Conservation (phyloP, 164 flowering plant genomes). For the Tetrastigma voinierianum region DNA sequence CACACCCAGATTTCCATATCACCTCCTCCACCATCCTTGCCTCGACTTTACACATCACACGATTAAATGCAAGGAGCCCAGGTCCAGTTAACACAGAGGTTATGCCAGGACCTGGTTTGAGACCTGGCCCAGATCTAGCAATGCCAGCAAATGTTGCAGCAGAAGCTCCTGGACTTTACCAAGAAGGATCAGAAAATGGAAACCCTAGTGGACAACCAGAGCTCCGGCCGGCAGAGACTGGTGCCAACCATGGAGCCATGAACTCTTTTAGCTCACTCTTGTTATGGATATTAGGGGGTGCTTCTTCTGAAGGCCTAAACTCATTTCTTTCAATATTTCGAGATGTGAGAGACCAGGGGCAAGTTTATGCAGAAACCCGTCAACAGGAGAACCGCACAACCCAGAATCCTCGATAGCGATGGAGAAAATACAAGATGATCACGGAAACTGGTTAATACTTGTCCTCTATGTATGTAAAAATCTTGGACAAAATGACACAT, state of each 20-base stretch:
- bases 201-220: slow-evolving; percentile 34
- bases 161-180: slow-evolving; percentile 21
- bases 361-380: slow-evolving; percentile 53
- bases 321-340: slow-evolving; percentile 82
- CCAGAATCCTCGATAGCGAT: slow-evolving; percentile 17
- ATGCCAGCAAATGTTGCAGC: slow-evolving; percentile 25
- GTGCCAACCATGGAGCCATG: slow-evolving; percentile 50
- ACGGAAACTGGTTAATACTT: neutral
- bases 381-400: slow-evolving; percentile 28
- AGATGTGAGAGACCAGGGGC: slow-evolving; percentile 80
- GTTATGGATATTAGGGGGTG: slow-evolving; percentile 83
- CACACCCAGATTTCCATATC: slow-evolving; percentile 83
- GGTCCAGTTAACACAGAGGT: slow-evolving; percentile 28
- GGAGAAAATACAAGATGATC: neutral
- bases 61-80: slow-evolving; percentile 68
- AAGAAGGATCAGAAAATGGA: slow-evolving; percentile 31
- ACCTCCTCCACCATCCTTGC: slow-evolving; percentile 94
- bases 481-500: neutral
- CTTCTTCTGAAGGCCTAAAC: slow-evolving; percentile 77
- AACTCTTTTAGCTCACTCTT: slow-evolving; percentile 77
- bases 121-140: slow-evolving; percentile 30
- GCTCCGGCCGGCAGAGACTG: slow-evolving; percentile 38
- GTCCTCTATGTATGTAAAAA: neutral
- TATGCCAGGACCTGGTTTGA: slow-evolving; percentile 35
- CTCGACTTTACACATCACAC: slow-evolving; percentile 89